Conservation (phyloP, 2,329 filamentous ascomycete genomes). For the Colletotrichum viniferum region DNA sequence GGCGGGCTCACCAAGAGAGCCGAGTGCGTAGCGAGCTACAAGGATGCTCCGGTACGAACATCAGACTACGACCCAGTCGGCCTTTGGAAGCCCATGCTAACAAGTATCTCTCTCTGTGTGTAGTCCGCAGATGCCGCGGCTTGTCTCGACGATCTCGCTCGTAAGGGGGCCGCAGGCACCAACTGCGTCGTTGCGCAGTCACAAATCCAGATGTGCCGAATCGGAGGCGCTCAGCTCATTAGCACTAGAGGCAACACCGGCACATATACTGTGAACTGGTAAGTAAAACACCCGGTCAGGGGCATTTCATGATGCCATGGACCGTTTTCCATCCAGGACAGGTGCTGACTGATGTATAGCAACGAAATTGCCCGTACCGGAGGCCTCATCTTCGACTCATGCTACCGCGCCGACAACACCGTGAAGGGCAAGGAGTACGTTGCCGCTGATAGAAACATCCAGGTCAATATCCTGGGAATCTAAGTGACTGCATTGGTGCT, state of each 20-base stretch:
- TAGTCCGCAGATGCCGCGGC: not conserved
- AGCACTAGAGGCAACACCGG: not conserved
- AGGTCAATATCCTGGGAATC: not conserved
- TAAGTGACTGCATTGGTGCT: not conserved
- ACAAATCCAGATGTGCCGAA: not conserved
- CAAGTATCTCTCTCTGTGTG: not conserved
- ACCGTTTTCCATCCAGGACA: rapidly evolving
- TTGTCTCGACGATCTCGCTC: not conserved
- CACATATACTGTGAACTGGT: not conserved
- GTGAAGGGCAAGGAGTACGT: not conserved
- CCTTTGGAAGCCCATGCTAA: not conserved
- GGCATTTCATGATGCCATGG: not conserved
- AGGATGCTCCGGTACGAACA: not conserved
- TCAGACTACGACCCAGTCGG: rapidly evolving
- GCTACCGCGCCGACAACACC: not conserved
- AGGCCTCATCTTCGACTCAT: not conserved
- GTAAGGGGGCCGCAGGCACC: not conserved
- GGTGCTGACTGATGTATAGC: not conserved
- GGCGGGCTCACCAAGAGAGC: not conserved
- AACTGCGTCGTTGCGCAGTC: not conserved
- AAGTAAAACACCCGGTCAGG: not conserved
- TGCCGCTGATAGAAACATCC: not conserved
- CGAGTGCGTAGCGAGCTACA: not conserved
- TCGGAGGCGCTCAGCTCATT: not conserved
- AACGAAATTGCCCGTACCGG: not conserved